Evolutionary conservation across 2,329 filamentous ascomycete species (phyloP).

Genomic region (Geosmithia morbida): DNA sequence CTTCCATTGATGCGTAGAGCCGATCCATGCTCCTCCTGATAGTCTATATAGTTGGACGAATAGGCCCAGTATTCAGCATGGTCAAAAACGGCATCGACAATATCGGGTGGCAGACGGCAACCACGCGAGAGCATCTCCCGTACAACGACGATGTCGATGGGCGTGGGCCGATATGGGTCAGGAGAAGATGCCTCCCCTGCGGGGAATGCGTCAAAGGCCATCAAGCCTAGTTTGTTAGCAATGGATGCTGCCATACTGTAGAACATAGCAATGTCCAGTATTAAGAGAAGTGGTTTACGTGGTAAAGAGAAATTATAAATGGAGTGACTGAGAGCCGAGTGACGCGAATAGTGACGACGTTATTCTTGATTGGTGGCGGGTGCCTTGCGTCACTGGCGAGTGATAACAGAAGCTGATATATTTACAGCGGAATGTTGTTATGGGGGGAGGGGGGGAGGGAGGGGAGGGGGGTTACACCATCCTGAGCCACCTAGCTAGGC

Average conservation of each 20-base stretch:
- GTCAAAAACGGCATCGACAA: slow-evolving; percentile 42
- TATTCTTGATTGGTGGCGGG: background rate
- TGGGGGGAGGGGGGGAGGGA: too few species aligned
- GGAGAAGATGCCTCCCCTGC: background rate
- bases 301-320: background rate
- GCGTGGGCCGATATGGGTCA: slow-evolving; percentile 17
- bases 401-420: background rate
- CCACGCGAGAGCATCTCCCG: slow-evolving; percentile 30
- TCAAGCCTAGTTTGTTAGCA: background rate
- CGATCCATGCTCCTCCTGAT: slow-evolving; percentile 7
- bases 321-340: too few species aligned
- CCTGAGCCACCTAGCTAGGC: too few species aligned
- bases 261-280: background rate
- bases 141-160: slow-evolving; percentile 33
- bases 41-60: slow-evolving; percentile 20
- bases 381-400: background rate
- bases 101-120: slow-evolving; percentile 33
- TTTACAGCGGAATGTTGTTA: background rate
- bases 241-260: background rate
- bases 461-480: too few species aligned
- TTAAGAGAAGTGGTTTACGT: background rate
- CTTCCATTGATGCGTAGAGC: slow-evolving; percentile 10
- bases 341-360: background rate
- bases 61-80: slow-evolving; percentile 49
- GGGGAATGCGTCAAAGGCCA: background rate